Percentiles rank a stretch among this genome's conserved stretches.
phyloP scores from a whole-genome alignment of 225 moss, liverwort and hornwort genomes.

The Physcomitrellopsis africana region DNA sequence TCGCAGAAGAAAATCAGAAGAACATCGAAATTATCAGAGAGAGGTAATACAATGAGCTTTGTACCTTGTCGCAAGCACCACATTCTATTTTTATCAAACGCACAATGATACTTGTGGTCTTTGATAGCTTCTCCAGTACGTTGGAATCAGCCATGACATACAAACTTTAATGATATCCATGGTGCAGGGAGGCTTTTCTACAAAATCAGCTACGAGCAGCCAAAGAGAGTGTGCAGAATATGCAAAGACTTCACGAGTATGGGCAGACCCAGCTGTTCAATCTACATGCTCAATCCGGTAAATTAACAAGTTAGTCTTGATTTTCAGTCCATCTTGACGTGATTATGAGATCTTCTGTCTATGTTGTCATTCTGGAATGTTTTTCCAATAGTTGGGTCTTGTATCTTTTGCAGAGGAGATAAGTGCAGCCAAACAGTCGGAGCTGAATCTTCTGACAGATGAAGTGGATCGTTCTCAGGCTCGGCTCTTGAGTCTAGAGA shows the following conservation, averaged over 20 bases:
- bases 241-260: slow-evolving; percentile 95
- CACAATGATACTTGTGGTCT: slow-evolving; percentile 17
- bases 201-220: slow-evolving; percentile 92
- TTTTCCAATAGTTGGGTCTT: slow-evolving; percentile 22
- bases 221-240: slow-evolving; percentile 93
- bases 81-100: slow-evolving; percentile 16
- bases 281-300: slow-evolving; percentile 92
- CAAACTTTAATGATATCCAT: too few species aligned
- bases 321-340: slow-evolving; percentile 3
- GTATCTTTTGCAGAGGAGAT: slow-evolving; percentile 85
- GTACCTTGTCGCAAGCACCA: slow-evolving; percentile 16
- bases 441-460: slow-evolving; percentile 89
- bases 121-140: slow-evolving; percentile 6
- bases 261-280: slow-evolving; percentile 97
- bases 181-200: slow-evolving; percentile 73
- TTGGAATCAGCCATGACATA: neutral
- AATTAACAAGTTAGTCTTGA: slow-evolving; percentile 2
- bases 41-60: slow-evolving; percentile 53
- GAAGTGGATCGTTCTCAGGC: slow-evolving; percentile 93
- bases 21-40: slow-evolving; percentile 82
- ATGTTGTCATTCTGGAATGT: slow-evolving; percentile 9
- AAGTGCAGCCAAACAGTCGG: slow-evolving; percentile 93
- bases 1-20: slow-evolving; percentile 90
- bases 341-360: neutral
- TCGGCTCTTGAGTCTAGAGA: slow-evolving; percentile 86